These are phyloP conservation scores for Leptomonas seymouri DNA, from an alignment of 208 protist genomes.

Conservation along the genomic window DNA sequence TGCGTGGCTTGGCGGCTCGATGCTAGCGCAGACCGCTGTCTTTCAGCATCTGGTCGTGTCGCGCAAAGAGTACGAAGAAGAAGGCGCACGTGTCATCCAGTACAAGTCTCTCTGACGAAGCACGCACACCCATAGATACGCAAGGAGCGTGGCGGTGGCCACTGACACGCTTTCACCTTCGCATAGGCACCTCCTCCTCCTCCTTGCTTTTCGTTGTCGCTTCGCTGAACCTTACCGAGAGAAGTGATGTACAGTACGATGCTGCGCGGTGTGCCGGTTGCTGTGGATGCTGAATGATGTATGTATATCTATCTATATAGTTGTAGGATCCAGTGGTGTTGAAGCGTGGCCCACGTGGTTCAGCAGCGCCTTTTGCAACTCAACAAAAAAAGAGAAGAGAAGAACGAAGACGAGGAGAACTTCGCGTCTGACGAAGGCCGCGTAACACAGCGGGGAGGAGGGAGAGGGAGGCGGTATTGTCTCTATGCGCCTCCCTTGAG, in stretches of 20 bases:
- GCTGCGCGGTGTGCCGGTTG: background rate
- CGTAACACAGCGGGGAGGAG: no score
- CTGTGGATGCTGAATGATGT: background rate
- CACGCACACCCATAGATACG: background rate
- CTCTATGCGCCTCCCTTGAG: no score
- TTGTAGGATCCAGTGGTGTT: no score
- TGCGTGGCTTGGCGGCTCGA: slow-evolving; percentile 84
- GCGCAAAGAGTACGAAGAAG: slow-evolving; percentile 86
- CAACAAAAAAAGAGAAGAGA: no score
- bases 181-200: background rate
- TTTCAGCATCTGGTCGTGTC: slow-evolving; percentile 88
- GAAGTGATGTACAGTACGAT: background rate
- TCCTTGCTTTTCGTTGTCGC: background rate
- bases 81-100: slow-evolving; percentile 83
- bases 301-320: no score
- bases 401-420: no score
- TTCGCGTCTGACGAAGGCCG: no score
- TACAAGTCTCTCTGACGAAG: slow-evolving; percentile 78
- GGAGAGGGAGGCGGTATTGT: no score
- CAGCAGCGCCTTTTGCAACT: no score
- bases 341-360: no score
- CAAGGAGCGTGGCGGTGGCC: background rate
- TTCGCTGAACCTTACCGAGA: background rate
- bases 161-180: background rate
- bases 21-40: slow-evolving; percentile 85